Conservation (phyloP, 2,329 filamentous ascomycete species). For the Chaetoscypha palmicola region DNA sequence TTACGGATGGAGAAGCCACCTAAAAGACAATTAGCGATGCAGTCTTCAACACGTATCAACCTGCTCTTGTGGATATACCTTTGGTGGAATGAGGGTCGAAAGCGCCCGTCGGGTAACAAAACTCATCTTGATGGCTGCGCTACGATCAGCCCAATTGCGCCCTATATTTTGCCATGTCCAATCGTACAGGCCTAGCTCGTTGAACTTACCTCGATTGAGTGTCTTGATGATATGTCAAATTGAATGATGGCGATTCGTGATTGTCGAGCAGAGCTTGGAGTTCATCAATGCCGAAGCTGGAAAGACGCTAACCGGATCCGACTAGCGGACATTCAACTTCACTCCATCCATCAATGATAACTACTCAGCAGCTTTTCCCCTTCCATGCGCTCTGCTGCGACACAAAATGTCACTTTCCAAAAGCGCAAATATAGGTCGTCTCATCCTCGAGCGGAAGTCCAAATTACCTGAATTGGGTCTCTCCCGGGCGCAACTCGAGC, state of each 20-base stretch:
- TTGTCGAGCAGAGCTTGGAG: conserved; percentile 18
- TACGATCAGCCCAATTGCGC: conserved; percentile 30
- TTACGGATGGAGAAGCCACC: conserved; percentile 33
- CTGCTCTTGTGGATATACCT: conserved; percentile 56
- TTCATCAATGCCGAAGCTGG: conserved; percentile 4
- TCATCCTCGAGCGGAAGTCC: no score
- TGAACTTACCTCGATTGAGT: conserved; percentile 27
- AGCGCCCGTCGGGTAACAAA: conserved; percentile 84
- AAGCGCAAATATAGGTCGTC: conserved; percentile 43
- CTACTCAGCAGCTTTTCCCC: no score
- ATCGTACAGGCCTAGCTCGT: not conserved
- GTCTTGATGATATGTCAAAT: conserved; percentile 22
- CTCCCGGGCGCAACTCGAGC: conserved; percentile 43
- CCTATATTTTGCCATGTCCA: not conserved
- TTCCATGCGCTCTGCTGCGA: conserved; percentile 6
- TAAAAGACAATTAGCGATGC: conserved; percentile 17
- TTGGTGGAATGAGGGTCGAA: conserved; percentile 97
- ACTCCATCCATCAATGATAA: no score
- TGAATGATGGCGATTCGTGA: conserved; percentile 14
- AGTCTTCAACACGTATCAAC: no score
- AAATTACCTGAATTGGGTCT: no score
- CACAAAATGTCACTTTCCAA: conserved; percentile 60
- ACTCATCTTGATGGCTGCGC: conserved; percentile 66
- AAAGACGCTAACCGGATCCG: not conserved
- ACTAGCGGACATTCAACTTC: not conserved